These are phyloP conservation scores for Lachnellula arida DNA, from an alignment of 2,329 filamentous ascomycete species.

Conservation along the genomic window DNA sequence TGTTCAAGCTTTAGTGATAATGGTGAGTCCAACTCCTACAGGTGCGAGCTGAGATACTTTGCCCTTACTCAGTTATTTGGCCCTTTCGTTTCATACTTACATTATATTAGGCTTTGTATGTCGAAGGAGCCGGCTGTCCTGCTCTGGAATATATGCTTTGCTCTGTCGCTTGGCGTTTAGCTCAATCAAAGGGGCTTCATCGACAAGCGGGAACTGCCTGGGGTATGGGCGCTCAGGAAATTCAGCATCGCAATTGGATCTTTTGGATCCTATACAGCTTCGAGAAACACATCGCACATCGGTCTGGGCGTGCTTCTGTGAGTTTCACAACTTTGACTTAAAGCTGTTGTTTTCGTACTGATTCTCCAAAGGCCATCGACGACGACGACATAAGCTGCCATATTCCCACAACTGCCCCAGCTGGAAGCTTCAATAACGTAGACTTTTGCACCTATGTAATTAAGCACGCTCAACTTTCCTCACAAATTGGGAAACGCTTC, in stretches of 20 bases:
- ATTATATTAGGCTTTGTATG: neutral
- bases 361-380: constrained; percentile 8
- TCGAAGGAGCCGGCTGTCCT: neutral
- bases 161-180: neutral
- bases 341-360: too few species aligned
- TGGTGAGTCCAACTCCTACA: neutral
- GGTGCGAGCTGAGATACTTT: too few species aligned
- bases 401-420: neutral
- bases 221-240: neutral
- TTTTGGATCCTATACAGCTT: constrained; percentile 20
- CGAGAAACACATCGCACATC: constrained; percentile 18
- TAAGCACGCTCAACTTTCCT: neutral
- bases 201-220: neutral
- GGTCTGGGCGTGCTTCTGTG: constrained; percentile 19
- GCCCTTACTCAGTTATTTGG: neutral
- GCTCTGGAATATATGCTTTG: neutral
- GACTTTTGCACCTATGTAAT: neutral
- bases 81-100: neutral
- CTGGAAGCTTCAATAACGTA: neutral
- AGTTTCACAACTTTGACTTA: neutral
- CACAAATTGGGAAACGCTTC: neutral
- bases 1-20: neutral
- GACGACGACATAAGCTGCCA: constrained; percentile 17
- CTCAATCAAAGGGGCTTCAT: neutral
- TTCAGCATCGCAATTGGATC: constrained; percentile 13